Percentiles rank a stretch among this genome's conserved stretches.
phyloP scores from a whole-genome alignment of 345 rosid species.

The Eucalyptus urophylla region DNA sequence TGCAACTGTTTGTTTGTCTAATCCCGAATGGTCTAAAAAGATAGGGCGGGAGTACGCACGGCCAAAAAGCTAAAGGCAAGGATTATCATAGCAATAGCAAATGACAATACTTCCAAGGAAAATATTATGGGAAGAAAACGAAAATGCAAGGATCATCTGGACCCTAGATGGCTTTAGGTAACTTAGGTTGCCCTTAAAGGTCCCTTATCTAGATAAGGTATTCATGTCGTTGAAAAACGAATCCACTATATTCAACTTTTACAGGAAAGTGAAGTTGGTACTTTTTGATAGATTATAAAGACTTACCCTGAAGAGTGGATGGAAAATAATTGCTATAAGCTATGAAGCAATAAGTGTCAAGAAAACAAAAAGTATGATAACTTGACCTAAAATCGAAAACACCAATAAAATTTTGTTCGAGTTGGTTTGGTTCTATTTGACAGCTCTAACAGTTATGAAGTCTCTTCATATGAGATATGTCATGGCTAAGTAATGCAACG shows the following conservation, averaged over 20 bases:
- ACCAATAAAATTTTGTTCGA: rapidly evolving
- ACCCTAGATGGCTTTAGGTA: not conserved
- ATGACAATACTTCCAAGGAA: not conserved
- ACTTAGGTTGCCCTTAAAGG: not conserved
- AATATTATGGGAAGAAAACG: not conserved
- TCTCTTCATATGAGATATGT: not conserved
- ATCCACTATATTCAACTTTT: not conserved
- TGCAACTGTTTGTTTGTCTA: not conserved
- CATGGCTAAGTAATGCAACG: not conserved
- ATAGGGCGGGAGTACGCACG: not conserved
- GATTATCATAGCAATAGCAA: not conserved
- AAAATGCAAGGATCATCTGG: not conserved
- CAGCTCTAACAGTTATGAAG: not conserved
- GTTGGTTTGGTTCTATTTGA: not conserved
- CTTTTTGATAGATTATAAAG: not conserved
- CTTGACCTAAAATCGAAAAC: rapidly evolving
- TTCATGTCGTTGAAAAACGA: not conserved
- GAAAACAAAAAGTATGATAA: not conserved
- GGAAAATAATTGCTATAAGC: not conserved
- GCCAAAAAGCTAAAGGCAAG: not conserved
- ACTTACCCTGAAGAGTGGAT: not conserved
- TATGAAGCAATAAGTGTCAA: not conserved
- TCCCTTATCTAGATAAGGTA: not conserved
- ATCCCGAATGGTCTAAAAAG: not conserved
- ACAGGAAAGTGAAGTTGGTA: not conserved